Percentiles rank a stretch among this genome's conserved stretches.
These are phyloP conservation scores for Davidsoniella virescens DNA, from an alignment of 2,329 filamentous ascomycete genomes.

Conservation along the genomic window DNA sequence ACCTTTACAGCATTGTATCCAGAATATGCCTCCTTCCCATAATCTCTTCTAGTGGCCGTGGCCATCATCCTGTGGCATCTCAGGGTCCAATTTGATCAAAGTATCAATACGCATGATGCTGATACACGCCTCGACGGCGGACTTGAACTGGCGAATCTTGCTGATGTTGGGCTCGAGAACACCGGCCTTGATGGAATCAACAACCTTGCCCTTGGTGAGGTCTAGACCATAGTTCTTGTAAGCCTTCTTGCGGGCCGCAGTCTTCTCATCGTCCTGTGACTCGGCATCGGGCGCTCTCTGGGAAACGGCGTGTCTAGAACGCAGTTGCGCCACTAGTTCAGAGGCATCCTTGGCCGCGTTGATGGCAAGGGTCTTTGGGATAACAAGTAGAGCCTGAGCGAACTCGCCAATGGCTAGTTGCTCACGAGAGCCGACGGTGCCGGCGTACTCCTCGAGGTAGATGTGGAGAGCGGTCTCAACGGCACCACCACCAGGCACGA, in stretches of 20 bases:
- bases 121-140: conserved; percentile 94
- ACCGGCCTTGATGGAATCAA: conserved; percentile 85
- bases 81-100: conserved; percentile 91
- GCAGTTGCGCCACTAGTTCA: conserved; percentile 87
- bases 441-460: conserved; percentile 96
- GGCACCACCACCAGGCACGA: conserved; percentile 89
- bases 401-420: conserved; percentile 97
- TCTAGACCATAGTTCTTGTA: conserved; percentile 99
- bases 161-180: conserved; percentile 95
- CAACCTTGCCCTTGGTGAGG: conserved; percentile 72
- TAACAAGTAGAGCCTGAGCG: conserved; percentile 79
- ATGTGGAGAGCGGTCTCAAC: conserved; percentile 99
- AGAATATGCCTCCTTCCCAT: background rate
- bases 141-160: conserved; percentile 97
- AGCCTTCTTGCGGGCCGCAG: conserved; percentile 79
- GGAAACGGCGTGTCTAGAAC: conserved; percentile 82
- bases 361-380: conserved; percentile 90
- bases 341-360: conserved; percentile 95
- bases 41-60: conserved; percentile 57
- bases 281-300: conserved; percentile 84
- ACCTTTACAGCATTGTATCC: background rate
- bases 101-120: conserved; percentile 99
- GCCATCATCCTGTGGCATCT: conserved; percentile 62
- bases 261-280: conserved; percentile 72
- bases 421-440: conserved; percentile 90